Percentiles rank a stretch among this genome's conserved stretches.
These are phyloP conservation scores for Mikania micrantha DNA, from an alignment of 129 eudicot genomes.

Conservation along the genomic window DNA sequence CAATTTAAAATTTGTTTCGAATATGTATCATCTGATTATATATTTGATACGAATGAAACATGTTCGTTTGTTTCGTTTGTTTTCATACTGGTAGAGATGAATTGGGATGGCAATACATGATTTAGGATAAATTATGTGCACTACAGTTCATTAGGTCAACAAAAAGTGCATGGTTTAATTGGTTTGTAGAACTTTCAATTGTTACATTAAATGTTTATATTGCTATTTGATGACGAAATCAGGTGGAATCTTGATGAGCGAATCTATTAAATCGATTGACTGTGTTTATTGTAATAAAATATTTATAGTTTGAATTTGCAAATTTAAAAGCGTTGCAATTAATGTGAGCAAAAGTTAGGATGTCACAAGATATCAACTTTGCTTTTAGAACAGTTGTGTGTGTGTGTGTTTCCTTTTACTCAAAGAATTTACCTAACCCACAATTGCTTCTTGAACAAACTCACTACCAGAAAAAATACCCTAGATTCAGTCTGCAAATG, in stretches of 20 bases:
- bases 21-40: not conserved
- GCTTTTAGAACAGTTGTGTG: not conserved
- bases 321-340: constrained; percentile 6
- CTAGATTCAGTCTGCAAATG: constrained; percentile 9
- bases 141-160: not conserved
- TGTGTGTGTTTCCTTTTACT: constrained; percentile 1
- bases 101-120: not conserved
- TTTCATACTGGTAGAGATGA: not conserved
- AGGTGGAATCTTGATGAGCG: constrained; percentile 1
- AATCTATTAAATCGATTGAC: not conserved
- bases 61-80: not conserved
- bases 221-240: not conserved
- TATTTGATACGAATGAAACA: not conserved
- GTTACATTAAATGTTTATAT: not conserved
- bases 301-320: not conserved
- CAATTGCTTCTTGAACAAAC: constrained; percentile 20
- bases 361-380: not conserved
- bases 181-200: not conserved
- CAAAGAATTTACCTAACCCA: constrained; percentile 5
- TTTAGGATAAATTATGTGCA: not conserved
- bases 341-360: not conserved
- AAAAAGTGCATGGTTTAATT: not conserved
- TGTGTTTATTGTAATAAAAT: not conserved
- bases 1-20: not conserved
- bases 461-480: constrained; percentile 16